These are phyloP conservation scores for Chenopodium berlandieri DNA, from an alignment of 148 eudicot genomes.

Conservation along the genomic window DNA sequence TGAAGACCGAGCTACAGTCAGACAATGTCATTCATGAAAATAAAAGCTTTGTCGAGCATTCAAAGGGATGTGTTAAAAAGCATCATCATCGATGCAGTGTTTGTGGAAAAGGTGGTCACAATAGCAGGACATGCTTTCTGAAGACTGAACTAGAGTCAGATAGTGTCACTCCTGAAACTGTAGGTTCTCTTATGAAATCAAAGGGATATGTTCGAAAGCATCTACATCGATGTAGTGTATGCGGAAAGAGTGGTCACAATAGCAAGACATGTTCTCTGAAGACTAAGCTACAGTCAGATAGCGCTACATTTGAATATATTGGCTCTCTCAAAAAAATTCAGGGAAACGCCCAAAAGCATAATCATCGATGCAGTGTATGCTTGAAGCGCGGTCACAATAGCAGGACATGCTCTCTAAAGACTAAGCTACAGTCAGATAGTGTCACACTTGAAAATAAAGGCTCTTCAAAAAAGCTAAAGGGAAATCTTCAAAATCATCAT, in stretches of 20 bases:
- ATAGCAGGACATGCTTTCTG: slow-evolving; percentile 24
- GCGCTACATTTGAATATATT: not conserved
- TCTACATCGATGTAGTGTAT: slow-evolving; percentile 17
- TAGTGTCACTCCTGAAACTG: not conserved
- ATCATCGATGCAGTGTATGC: slow-evolving; percentile 21
- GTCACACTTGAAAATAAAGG: not conserved
- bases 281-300: not conserved
- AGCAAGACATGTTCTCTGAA: slow-evolving; percentile 18
- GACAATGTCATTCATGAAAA: not conserved
- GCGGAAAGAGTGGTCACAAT: slow-evolving; percentile 29
- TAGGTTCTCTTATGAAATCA: not conserved
- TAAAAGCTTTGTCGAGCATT: not conserved
- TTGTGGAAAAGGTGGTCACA: slow-evolving; percentile 29
- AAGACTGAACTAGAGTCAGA: not conserved
- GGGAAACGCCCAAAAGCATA: slow-evolving; percentile 2
- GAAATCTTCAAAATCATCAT: not conserved
- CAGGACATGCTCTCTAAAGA: slow-evolving; percentile 23
- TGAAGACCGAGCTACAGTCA: not conserved
- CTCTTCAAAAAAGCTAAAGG: not conserved
- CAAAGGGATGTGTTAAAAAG: not conserved
- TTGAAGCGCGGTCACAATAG: slow-evolving; percentile 24
- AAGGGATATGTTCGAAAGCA: not conserved
- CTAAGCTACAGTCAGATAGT: not conserved
- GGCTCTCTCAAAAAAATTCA: not conserved
- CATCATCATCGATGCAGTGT: slow-evolving; percentile 21